Evolutionary conservation across 306 rosid species (phyloP), one percentile per base, ranked within the genome.

Genomic region (Coriaria nepalensis): DNA sequence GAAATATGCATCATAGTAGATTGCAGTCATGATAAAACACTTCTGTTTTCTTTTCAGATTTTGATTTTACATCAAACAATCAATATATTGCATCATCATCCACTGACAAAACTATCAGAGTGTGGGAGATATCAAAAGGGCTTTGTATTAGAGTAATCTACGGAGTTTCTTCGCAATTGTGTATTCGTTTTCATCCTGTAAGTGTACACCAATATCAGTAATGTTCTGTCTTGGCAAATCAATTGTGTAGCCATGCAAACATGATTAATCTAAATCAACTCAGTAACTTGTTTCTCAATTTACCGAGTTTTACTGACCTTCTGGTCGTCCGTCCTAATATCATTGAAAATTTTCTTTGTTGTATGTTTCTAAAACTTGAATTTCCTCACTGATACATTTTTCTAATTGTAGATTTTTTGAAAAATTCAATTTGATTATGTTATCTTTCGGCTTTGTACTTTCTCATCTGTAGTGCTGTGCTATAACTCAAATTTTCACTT

Each of bases 151-250:
- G 97, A 72, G 95, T 88, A 75, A 84, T 84, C 72, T 88, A 88
- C 73, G 95, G 97, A 67, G 87, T 88, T 68, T 77, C 84, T 74
- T 63, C 95, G 11, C 97, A 88, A 60, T 38, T 73, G 67, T 88
- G 97, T 58, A 84, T 88, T 43, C 95, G 97, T 60, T 88, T 88
- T 62, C 97, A 88, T 72, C 95, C 97, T 73, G 97, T 88, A 70
- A 84, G 97, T 80, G 59, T 64, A 63, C 40, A 43, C 50, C 13
- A 13, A 61, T 8, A 50, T 46, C 44, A 37, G 37, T 34, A 52
- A 40, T 32, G 12, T 60, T n/a, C 4, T 2, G 39, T 32, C 10
- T 29, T 35, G 29, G 38, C 50, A 35, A 43, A 44, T 46, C 43
- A 36, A 20, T 20, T 20, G 29, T 20, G 29, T 20, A 20, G 29